A percentile compares a stretch with the other conserved stretches of the same genome.
phyloP scores from a whole-genome alignment of 768 basidiomycete genomes.

The Suillus cothurnatus region DNA sequence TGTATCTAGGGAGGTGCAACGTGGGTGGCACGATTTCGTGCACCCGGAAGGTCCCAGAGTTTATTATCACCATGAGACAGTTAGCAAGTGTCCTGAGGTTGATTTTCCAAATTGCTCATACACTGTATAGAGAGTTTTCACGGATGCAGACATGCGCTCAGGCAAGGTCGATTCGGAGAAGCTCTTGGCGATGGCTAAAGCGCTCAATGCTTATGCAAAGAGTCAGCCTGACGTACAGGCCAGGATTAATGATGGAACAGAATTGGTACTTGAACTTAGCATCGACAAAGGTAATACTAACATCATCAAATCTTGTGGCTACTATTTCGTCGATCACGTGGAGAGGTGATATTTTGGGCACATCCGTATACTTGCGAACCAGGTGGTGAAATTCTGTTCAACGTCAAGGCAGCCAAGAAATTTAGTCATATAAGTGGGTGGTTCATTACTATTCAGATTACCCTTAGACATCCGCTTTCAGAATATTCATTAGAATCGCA shows the following conservation, averaged over 20 bases:
- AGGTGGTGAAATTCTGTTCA: constrained; percentile 3
- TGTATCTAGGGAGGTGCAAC: not conserved
- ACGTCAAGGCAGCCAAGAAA: constrained; percentile 15
- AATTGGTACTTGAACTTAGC: constrained; percentile 14
- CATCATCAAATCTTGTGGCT: constrained; percentile 10
- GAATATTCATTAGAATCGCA: constrained; percentile 28
- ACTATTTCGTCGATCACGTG: constrained; percentile 14
- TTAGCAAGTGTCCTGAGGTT: constrained; percentile 5
- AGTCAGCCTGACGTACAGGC: not conserved
- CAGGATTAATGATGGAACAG: not conserved
- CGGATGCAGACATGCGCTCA: constrained; percentile 12
- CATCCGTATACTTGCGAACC: constrained; percentile 8
- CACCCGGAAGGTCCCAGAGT: constrained; percentile 30
- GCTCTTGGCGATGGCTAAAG: not conserved
- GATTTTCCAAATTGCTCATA: not conserved
- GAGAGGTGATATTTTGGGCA: constrained; percentile 14
- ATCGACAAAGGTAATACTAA: not conserved
- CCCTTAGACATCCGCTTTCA: constrained; percentile 7
- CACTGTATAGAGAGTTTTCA: constrained; percentile 10
- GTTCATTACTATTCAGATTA: not conserved
- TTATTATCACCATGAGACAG: constrained; percentile 25
- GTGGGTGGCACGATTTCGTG: constrained; percentile 41
- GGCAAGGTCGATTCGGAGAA: not conserved
- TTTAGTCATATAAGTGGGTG: constrained; percentile 15
- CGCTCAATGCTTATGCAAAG: not conserved